Conservation (phyloP, 140 eudicot genomes). For the Anethum foeniculum region DNA sequence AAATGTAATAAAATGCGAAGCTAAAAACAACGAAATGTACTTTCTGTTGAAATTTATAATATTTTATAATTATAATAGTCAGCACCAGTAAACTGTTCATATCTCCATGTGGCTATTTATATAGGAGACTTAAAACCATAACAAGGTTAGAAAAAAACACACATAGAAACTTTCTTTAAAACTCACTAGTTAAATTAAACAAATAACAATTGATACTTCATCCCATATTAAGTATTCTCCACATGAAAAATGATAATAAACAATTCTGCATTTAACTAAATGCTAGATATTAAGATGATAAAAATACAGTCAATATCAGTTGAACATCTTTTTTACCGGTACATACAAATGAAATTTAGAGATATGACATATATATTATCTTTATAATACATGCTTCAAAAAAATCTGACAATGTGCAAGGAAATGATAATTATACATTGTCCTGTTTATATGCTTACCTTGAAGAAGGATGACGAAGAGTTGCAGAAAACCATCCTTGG, state of each 20-base stretch:
- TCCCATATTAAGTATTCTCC: neutral
- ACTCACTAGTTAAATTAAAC: neutral
- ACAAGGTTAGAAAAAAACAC: neutral
- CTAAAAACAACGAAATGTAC: neutral
- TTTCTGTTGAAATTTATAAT: neutral
- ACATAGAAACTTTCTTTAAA: neutral
- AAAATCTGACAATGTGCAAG: neutral
- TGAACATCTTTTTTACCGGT: neutral
- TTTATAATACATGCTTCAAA: neutral
- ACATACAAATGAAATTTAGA: neutral
- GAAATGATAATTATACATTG: neutral
- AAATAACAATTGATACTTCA: neutral
- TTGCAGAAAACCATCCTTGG: slow-evolving; percentile 96
- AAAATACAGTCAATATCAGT: neutral
- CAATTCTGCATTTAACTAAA: neutral
- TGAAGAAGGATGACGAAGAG: slow-evolving; percentile 66
- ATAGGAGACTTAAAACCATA: neutral
- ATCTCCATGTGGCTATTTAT: neutral
- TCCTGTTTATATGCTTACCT: slow-evolving; percentile 37
- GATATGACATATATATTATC: neutral
- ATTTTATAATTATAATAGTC: neutral
- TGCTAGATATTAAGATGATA: neutral
- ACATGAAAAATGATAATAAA: neutral
- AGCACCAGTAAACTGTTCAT: neutral
- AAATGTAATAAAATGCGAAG: neutral